Conservation (phyloP, 2,329 filamentous ascomycete species). For the Mariannaea elegans region DNA sequence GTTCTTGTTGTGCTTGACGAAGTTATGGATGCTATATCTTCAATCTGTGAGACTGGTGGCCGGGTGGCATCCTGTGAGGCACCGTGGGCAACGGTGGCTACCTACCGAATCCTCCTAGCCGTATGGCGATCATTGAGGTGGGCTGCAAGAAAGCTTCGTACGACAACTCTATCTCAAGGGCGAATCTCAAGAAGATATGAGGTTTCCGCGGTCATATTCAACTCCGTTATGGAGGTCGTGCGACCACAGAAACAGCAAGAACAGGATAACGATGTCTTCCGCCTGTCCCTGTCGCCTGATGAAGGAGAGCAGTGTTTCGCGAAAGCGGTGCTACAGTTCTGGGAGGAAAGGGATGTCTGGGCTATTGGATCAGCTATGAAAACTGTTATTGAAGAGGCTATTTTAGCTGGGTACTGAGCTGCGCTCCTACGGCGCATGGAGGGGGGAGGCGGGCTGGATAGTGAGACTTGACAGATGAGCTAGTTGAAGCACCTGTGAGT, state of each 20-base stretch:
- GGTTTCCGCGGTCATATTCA: constrained; percentile 11
- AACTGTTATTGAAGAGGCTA: constrained; percentile 11
- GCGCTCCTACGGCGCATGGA: too few relatives aligned
- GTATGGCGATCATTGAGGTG: constrained; percentile 43
- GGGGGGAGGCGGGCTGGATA: too few relatives aligned
- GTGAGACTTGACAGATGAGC: too few relatives aligned
- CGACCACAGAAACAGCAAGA: neutral
- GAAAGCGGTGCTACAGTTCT: constrained; percentile 4
- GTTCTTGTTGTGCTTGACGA: constrained; percentile 42
- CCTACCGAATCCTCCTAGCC: constrained; percentile 41
- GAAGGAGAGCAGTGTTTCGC: constrained; percentile 6
- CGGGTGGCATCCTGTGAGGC: constrained; percentile 35
- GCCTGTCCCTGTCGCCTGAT: neutral
- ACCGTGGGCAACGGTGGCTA: constrained; percentile 42
- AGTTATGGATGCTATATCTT: constrained; percentile 29
- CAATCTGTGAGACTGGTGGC: constrained; percentile 16
- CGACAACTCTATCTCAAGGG: neutral
- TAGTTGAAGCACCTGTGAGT: too few relatives aligned
- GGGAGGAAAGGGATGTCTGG: constrained; percentile 14
- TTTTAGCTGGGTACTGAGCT: constrained; percentile 3
- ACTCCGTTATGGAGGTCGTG: constrained; percentile 17
- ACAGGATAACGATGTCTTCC: neutral
- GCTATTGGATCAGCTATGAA: constrained; percentile 16
- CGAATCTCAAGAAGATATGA: constrained; percentile 1
- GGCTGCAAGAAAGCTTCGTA: constrained; percentile 38